A percentile compares a stretch with the other conserved stretches of the same genome.
phyloP scores from a whole-genome alignment of 345 rosid species.

The Linum lewisii region DNA sequence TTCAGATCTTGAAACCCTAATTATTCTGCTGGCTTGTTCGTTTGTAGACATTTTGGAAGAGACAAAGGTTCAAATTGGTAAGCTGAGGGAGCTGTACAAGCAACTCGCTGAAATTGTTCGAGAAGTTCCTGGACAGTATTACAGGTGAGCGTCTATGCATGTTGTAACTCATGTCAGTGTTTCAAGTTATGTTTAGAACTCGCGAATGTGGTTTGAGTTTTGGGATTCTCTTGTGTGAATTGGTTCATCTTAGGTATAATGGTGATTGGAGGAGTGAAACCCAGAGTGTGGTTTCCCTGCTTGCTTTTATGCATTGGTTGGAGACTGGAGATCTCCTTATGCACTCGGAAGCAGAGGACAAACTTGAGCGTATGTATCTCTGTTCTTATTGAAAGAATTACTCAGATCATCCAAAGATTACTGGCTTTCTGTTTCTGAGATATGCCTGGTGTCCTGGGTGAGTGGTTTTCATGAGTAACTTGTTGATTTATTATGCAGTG shows the following conservation, averaged over 20 bases:
- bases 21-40: not conserved
- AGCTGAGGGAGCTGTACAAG: constrained; percentile 45
- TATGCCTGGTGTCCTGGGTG: not conserved
- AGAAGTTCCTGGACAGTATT: constrained; percentile 66
- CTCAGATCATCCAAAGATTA: not conserved
- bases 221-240: constrained; percentile 9
- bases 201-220: constrained; percentile 4
- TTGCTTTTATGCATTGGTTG: constrained; percentile 87
- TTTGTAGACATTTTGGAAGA: constrained; percentile 59
- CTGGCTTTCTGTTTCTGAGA: not conserved
- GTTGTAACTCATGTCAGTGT: too few species aligned
- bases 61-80: constrained; percentile 45
- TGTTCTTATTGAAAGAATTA: not conserved
- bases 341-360: constrained; percentile 63
- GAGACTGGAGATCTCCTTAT: constrained; percentile 70
- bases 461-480: not conserved
- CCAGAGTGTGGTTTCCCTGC: constrained; percentile 71
- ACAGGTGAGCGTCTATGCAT: constrained; percentile 32
- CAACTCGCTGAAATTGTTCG: constrained; percentile 47
- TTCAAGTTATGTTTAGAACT: not conserved
- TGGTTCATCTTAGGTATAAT: constrained; percentile 49
- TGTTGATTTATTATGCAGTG: constrained; percentile 37
- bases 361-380: constrained; percentile 65
- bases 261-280: constrained; percentile 96
- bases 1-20: not conserved